Evolutionary conservation across 495 filamentous ascomycete species (phyloP).

Genomic region (Penicillium taxi): DNA sequence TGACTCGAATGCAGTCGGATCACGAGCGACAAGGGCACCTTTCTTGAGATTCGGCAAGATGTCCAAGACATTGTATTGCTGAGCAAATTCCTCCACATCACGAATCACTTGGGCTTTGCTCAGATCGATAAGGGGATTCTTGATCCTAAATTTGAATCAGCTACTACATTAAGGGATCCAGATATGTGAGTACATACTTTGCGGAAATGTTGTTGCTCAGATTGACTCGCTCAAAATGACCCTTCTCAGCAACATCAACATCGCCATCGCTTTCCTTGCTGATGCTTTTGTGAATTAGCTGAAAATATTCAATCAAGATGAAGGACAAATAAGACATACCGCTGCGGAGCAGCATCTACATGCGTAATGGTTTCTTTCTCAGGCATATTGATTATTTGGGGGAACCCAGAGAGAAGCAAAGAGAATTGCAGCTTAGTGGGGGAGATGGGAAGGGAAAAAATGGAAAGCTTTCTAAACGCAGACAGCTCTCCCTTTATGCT

Average conservation of each 20-base stretch:
- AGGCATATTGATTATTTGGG: neutral
- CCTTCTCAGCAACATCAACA: conserved; percentile 23
- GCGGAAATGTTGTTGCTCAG: conserved; percentile 45
- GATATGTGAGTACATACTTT: conserved; percentile 27
- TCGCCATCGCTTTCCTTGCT: too few species aligned
- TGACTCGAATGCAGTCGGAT: conserved; percentile 46
- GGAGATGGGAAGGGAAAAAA: too few species aligned
- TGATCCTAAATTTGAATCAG: conserved; percentile 39
- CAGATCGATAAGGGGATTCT: conserved; percentile 54
- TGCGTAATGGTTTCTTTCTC: conserved; percentile 10
- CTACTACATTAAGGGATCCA: neutral
- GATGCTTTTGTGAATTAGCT: conserved; percentile 3
- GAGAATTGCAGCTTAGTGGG: too few species aligned
- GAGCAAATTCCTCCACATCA: conserved; percentile 50
- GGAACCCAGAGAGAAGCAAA: neutral
- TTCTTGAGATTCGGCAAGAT: conserved; percentile 45
- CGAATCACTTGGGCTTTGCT: conserved; percentile 41
- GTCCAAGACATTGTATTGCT: conserved; percentile 36
- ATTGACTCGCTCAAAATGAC: conserved; percentile 33
- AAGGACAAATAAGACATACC: too few species aligned
- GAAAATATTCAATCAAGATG: neutral
- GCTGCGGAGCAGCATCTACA: neutral
- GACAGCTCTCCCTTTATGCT: too few species aligned
- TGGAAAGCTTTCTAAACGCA: too few species aligned
- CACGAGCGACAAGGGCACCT: conserved; percentile 58